Evolutionary conservation across 2,329 filamentous ascomycete species (phyloP).

Genomic region (Fusarium odoratissimum): DNA sequence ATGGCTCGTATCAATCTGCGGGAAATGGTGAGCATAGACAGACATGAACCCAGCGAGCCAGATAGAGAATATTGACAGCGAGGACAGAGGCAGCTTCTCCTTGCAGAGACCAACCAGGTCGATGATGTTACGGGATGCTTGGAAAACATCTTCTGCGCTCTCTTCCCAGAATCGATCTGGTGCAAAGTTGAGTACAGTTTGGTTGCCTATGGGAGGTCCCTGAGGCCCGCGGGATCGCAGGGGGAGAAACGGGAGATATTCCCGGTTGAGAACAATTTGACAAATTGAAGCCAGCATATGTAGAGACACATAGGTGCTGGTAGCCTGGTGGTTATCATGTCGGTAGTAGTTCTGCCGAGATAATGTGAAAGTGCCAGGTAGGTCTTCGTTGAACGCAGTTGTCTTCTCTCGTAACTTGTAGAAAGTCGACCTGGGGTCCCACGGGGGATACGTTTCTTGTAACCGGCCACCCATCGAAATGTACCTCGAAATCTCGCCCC

Average conservation of each 20-base stretch:
- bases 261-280: conserved; percentile 8
- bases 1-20: conserved; percentile 71
- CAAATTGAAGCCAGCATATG: conserved; percentile 9
- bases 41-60: conserved; percentile 75
- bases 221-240: background rate
- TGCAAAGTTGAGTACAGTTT: background rate
- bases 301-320: conserved; percentile 1
- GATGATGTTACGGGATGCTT: conserved; percentile 70
- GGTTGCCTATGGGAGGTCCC: background rate
- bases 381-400: conserved; percentile 48
- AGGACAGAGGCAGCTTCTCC: conserved; percentile 73
- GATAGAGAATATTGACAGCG: conserved; percentile 73
- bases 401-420: conserved; percentile 63
- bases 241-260: conserved; percentile 6
- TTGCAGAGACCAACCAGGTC: conserved; percentile 72
- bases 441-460: conserved; percentile 66
- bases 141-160: conserved; percentile 38
- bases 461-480: conserved; percentile 64
- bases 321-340: conserved; percentile 59
- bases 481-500: conserved; percentile 69
- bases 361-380: conserved; percentile 69
- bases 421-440: conserved; percentile 68
- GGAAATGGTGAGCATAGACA: conserved; percentile 75
- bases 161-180: conserved; percentile 5
- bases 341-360: conserved; percentile 52